A percentile compares a stretch with the other conserved stretches of the same genome.
These are phyloP conservation scores for Allium cepa DNA, from an alignment of 106 monocot genomes.

Conservation along the genomic window DNA sequence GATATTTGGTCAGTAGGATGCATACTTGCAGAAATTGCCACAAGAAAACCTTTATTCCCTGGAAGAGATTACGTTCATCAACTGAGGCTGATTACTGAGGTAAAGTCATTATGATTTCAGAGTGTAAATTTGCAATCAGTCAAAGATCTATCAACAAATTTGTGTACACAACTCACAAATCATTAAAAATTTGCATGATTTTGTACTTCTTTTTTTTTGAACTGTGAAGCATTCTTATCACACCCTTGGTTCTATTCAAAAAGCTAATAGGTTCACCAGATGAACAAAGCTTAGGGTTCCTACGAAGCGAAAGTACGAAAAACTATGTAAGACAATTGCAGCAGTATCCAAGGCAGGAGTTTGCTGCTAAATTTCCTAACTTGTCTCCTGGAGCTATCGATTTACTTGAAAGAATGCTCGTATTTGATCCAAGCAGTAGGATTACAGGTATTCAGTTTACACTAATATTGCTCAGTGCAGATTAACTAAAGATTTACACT, in stretches of 20 bases:
- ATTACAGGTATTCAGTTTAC: conserved; percentile 49
- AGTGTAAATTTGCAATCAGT: no score
- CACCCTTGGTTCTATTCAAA: conserved; percentile 9
- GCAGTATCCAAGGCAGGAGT: conserved; percentile 59
- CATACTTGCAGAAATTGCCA: conserved; percentile 26
- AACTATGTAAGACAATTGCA: conserved; percentile 78
- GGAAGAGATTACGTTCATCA: conserved; percentile 30
- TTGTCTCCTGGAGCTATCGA: conserved; percentile 62
- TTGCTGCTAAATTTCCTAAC: conserved; percentile 50
- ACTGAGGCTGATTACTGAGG: conserved; percentile 23
- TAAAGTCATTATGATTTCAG: neutral
- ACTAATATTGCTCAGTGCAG: neutral
- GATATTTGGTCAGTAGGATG: conserved; percentile 32
- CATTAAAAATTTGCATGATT: no score
- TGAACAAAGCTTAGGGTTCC: conserved; percentile 85
- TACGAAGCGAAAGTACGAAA: conserved; percentile 68
- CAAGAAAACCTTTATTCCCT: conserved; percentile 22
- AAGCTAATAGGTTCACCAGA: conserved; percentile 92
- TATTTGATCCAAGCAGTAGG: conserved; percentile 83
- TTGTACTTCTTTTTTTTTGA: no score
- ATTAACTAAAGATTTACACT: no score
- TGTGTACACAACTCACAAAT: no score
- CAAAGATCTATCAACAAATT: no score
- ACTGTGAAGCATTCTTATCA: neutral
- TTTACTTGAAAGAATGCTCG: conserved; percentile 83